These are phyloP conservation scores for Xylaria palmicola DNA, from an alignment of 495 filamentous ascomycete species.

Conservation along the genomic window DNA sequence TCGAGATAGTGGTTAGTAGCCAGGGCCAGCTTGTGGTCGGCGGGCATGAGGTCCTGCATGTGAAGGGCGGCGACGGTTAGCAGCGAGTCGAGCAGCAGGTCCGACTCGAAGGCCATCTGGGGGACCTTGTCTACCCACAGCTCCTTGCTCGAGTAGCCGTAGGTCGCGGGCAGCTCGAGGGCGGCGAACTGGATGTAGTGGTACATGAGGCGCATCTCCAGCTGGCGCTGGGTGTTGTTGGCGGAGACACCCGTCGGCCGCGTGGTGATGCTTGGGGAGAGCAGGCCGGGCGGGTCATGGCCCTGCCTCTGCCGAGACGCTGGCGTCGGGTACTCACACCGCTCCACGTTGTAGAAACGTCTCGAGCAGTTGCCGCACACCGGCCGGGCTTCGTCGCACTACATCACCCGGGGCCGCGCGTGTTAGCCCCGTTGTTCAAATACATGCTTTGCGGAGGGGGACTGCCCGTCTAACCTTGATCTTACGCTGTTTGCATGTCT, in stretches of 20 bases:
- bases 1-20: constrained; percentile 9
- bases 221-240: neutral
- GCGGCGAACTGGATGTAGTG: constrained; percentile 13
- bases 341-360: constrained; percentile 9
- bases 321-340: constrained; percentile 10
- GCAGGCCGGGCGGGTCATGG: neutral
- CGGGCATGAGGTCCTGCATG: constrained; percentile 11
- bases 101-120: constrained; percentile 14
- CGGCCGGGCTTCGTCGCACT: constrained; percentile 13
- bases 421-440: neutral
- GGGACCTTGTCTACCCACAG: constrained; percentile 16
- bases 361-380: constrained; percentile 15
- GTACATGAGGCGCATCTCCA: constrained; percentile 16
- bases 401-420: neutral
- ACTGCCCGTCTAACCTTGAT: constrained; percentile 6
- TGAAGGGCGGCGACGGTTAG: constrained; percentile 11
- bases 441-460: neutral
- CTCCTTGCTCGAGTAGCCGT: constrained; percentile 8
- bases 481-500: constrained; percentile 13
- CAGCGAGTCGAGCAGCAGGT: constrained; percentile 12
- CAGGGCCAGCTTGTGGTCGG: constrained; percentile 1
- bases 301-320: neutral
- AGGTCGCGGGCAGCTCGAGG: constrained; percentile 10
- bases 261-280: neutral
- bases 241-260: constrained; percentile 5